These are phyloP conservation scores for Ilex asprella DNA, from an alignment of 257 asterid species.

Conservation along the genomic window DNA sequence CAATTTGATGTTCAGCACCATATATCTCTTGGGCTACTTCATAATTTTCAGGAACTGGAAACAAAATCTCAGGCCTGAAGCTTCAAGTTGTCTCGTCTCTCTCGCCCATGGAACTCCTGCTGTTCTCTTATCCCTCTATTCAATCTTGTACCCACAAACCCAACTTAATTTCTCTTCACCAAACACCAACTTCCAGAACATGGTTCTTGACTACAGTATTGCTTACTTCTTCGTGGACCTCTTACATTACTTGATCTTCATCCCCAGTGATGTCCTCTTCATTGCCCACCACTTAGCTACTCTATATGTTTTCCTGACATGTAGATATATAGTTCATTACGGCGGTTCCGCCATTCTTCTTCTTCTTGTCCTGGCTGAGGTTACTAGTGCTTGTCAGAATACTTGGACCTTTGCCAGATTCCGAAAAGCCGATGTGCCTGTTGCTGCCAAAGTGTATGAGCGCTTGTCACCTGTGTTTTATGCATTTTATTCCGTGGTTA, in stretches of 20 bases:
- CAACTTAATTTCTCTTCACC: conserved; percentile 25
- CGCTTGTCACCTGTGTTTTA: conserved; percentile 55
- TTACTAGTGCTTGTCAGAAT: conserved; percentile 64
- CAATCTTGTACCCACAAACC: conserved; percentile 17
- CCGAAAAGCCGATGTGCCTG: conserved; percentile 31
- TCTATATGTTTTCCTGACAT: conserved; percentile 50
- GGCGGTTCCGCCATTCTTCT: conserved; percentile 59
- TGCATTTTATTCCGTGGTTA: conserved; percentile 43
- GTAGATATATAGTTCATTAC: conserved; percentile 44
- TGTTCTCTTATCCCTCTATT: conserved; percentile 33
- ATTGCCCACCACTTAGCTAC: conserved; percentile 70
- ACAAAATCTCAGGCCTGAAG: too few species aligned
- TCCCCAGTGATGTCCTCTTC: conserved; percentile 51
- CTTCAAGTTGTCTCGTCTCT: conserved; percentile 54
- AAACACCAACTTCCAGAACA: conserved; percentile 40
- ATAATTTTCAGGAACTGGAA: background rate
- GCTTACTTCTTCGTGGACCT: conserved; percentile 63
- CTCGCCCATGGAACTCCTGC: conserved; percentile 60
- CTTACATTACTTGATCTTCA: conserved; percentile 43
- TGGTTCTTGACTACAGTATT: conserved; percentile 59
- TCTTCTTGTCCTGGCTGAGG: conserved; percentile 49
- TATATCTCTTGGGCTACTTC: conserved; percentile 39
- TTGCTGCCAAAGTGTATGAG: conserved; percentile 39
- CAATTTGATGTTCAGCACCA: conserved; percentile 37
- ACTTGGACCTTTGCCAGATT: conserved; percentile 63